Evolutionary conservation across 2,329 filamentous ascomycete genomes (phyloP), one percentile per base, ranked within the genome.

Genomic region (Phyllosticta citribraziliensis): DNA sequence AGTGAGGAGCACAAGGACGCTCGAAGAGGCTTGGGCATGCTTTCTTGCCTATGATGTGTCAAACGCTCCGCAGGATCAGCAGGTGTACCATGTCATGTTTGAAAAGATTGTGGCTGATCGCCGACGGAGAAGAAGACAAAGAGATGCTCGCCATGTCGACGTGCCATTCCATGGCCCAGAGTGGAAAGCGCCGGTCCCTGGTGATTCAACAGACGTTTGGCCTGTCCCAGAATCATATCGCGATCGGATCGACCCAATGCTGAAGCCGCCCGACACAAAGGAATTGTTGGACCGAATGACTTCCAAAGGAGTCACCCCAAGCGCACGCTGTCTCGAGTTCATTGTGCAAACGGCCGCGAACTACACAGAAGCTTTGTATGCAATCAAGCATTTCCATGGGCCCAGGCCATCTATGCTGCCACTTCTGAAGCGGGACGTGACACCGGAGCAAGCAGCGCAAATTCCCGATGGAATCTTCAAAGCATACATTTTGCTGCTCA

Each of bases 11-110:
- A 87, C 84, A 11, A 76, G 84, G 40, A 86, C 84, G 3, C 71
- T 82, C 55, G 78, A 82, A 63, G 84, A 87, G 72, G 84, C 84
- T 5, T 87, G 84, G 84, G 83, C 84, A 22, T 84, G 81, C 64
- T 87, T 85, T 68, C 70, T 84, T 52, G 78, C 82, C 5, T 84
- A 79, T 63, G 77, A 83, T 67, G 74, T 79, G 22, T 72, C 74
- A 14, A 70, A 68, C 9, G 65, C 73, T 40, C 69, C 68, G 10
- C 67, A 72, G n/a, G 70, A 72, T 58, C 64, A 72, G 30, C 69
- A 72, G 25, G 74, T 84, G 2, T 84, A 83, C 63, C 71, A 78
- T 58, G 82, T 80, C 40, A 84, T 86, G 76, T 78, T 82, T 25
- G 76, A 80, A 63, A 85, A 84, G 65, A 68, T 87, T 17, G 11